Evolutionary conservation across 805 yeast species (phyloP).

Genomic region (Brettanomyces anomalus): DNA sequence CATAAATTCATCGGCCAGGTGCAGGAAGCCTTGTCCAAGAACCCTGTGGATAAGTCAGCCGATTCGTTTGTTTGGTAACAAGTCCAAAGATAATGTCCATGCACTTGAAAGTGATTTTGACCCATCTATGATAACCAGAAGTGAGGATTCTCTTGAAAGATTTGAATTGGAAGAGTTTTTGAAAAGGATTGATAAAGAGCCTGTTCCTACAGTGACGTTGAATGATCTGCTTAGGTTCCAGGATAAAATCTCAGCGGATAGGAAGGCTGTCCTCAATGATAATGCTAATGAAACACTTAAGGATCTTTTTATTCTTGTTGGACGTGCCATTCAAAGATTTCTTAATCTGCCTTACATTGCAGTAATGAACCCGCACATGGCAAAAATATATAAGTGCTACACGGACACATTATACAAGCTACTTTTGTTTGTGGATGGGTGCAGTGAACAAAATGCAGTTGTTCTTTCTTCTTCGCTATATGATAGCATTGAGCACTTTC

Average conservation of each 20-base stretch:
- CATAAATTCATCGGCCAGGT: too few relatives aligned
- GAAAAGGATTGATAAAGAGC: background rate
- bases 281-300: conserved; percentile 51
- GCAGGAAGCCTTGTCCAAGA: too few relatives aligned
- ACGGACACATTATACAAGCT: conserved; percentile 55
- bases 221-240: conserved; percentile 2
- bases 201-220: conserved; percentile 2
- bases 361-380: conserved; percentile 78
- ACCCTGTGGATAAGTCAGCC: too few relatives aligned
- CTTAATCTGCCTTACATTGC: conserved; percentile 75
- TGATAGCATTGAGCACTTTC: conserved; percentile 26
- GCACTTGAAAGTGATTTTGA: too few relatives aligned
- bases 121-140: too few relatives aligned
- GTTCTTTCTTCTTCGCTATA: conserved; percentile 13
- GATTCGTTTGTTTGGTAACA: too few relatives aligned
- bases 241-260: background rate
- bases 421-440: conserved; percentile 32
- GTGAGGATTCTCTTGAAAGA: too few relatives aligned
- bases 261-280: background rate
- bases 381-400: conserved; percentile 67
- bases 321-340: conserved; percentile 62
- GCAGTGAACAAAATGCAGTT: conserved; percentile 6
- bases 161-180: too few relatives aligned
- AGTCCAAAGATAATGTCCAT: too few relatives aligned
- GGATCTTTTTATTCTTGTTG: conserved; percentile 50